phyloP scores from a whole-genome alignment of 2,329 filamentous ascomycete species.

The Exophiala aquamarina region DNA sequence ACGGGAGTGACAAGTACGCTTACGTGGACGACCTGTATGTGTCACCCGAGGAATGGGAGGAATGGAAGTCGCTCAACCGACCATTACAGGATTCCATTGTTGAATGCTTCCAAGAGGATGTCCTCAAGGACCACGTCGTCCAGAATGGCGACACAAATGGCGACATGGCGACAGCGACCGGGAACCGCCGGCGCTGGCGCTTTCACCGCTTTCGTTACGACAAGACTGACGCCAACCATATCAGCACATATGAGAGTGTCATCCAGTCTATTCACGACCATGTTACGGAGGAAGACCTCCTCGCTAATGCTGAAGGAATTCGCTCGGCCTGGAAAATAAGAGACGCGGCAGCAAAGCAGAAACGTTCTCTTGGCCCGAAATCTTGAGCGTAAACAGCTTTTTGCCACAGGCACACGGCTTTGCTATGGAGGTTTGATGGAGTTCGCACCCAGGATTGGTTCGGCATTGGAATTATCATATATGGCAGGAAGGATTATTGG shows the following conservation, averaged over 20 bases:
- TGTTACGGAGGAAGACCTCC: slow-evolving; percentile 79
- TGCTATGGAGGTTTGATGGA: no score
- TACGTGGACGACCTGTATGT: slow-evolving; percentile 68
- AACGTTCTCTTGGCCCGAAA: not conserved
- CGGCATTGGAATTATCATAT: no score
- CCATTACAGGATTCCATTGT: slow-evolving; percentile 85
- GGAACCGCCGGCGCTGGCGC: slow-evolving; percentile 59
- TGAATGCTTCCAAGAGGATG: slow-evolving; percentile 76
- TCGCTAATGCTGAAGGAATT: slow-evolving; percentile 68
- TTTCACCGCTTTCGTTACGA: slow-evolving; percentile 90
- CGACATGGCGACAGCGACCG: not conserved
- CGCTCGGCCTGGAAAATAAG: slow-evolving; percentile 76
- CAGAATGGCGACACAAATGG: slow-evolving; percentile 6
- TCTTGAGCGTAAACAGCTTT: no score
- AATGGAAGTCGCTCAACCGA: slow-evolving; percentile 69
- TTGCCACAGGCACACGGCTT: no score
- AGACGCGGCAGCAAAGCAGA: slow-evolving; percentile 29
- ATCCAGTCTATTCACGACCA: slow-evolving; percentile 85
- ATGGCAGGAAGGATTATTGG: no score
- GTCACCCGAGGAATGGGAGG: slow-evolving; percentile 77
- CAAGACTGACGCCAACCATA: slow-evolving; percentile 88
- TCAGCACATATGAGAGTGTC: slow-evolving; percentile 78
- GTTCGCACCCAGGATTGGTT: no score
- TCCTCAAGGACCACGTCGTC: not conserved
- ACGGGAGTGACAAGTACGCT: slow-evolving; percentile 63